Percentiles rank a stretch among this genome's conserved stretches.
Conservation (phyloP, 2,329 filamentous ascomycete species). For the Diplodia scrobiculata region DNA sequence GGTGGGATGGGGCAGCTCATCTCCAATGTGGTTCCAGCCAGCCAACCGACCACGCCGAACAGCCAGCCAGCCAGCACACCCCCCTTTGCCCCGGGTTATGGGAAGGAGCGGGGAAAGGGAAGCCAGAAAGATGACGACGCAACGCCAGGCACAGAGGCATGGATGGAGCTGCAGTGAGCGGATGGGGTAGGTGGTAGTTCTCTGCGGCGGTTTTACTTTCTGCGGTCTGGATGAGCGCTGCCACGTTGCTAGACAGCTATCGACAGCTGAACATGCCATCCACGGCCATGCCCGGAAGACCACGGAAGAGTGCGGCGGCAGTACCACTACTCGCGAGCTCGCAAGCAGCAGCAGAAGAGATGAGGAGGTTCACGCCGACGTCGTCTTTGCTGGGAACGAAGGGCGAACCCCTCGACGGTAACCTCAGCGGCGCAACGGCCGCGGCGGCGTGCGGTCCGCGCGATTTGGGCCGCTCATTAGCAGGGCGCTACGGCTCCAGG, state of each 20-base stretch:
- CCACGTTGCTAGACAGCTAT: not conserved
- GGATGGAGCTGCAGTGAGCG: not conserved
- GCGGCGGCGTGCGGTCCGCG: constrained; percentile 21
- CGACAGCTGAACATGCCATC: not conserved
- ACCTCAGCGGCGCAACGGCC: constrained; percentile 5
- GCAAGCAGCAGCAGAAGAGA: not conserved
- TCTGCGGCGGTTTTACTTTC: not conserved
- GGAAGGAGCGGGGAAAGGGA: not conserved
- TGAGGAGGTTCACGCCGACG: not conserved
- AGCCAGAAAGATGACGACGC: not conserved
- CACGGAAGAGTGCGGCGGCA: not conserved
- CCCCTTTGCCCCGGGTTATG: not conserved
- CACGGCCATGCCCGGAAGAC: not conserved
- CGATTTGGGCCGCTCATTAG: constrained; percentile 3
- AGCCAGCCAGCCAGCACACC: not conserved
- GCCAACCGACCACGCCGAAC: not conserved
- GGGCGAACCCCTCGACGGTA: constrained; percentile 1
- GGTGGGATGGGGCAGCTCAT: not conserved
- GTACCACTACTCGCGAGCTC: not conserved
- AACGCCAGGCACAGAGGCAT: not conserved
- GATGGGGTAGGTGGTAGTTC: not conserved
- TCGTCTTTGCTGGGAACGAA: not conserved
- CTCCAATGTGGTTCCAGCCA: not conserved
- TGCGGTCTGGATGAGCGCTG: not conserved
- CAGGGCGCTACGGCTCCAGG: not conserved